These are phyloP conservation scores for Lodderomyces beijingensis DNA, from an alignment of 1,139 yeast species.

Conservation along the genomic window DNA sequence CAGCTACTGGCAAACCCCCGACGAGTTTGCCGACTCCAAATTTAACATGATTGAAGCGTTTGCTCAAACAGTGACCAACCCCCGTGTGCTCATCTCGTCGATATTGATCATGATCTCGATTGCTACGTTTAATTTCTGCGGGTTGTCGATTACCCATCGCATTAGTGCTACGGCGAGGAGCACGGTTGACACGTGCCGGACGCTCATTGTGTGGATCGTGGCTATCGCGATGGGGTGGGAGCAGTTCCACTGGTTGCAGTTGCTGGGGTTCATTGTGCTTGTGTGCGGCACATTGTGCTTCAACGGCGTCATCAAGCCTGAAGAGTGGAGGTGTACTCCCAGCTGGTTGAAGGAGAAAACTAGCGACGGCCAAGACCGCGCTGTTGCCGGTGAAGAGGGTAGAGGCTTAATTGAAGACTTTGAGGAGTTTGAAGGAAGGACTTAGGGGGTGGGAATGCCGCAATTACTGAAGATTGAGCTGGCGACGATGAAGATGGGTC, in stretches of 20 bases:
- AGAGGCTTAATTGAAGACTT: conserved; percentile 1
- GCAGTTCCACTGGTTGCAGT: conserved; percentile 54
- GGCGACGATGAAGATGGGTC: too few relatives aligned
- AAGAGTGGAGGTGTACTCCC: conserved; percentile 45
- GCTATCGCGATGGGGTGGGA: conserved; percentile 77
- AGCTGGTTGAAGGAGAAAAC: conserved; percentile 27
- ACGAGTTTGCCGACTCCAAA: conserved; percentile 39
- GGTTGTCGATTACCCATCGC: conserved; percentile 61
- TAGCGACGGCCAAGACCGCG: conserved; percentile 19
- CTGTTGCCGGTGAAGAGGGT: conserved; percentile 14
- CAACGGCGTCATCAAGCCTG: conserved; percentile 61
- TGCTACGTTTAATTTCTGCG: conserved; percentile 70
- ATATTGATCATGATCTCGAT: conserved; percentile 67
- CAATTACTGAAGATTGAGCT: too few relatives aligned
- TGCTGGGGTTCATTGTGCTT: conserved; percentile 58
- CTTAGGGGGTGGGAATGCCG: not conserved
- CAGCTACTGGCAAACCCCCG: conserved; percentile 29
- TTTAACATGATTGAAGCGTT: conserved; percentile 57
- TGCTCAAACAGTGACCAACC: conserved; percentile 42
- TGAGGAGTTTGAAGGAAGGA: conserved; percentile 2
- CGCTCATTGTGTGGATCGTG: conserved; percentile 72
- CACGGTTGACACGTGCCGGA: conserved; percentile 76
- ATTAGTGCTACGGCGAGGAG: conserved; percentile 76
- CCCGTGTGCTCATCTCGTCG: conserved; percentile 48
- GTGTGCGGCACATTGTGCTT: conserved; percentile 74